Base-by-base conservation (phyloP, 2,329 filamentous ascomycete species). In the Ophiostoma sp. region DNA sequence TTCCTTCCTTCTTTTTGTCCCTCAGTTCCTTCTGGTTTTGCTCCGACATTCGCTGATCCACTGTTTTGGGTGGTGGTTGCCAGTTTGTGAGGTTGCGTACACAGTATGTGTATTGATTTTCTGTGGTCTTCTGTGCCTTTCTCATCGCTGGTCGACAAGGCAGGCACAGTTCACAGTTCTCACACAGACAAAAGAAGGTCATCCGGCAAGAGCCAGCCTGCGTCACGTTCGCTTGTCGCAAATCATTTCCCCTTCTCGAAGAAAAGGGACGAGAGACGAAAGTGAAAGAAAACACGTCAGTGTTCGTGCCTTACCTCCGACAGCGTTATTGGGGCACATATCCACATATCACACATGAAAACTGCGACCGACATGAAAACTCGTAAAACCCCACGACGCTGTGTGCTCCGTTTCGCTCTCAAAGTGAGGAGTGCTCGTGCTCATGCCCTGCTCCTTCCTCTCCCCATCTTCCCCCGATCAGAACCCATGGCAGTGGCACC, bases 401-500 rank as follows among this genome's bases (percentile, higher is more conserved):
- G 28, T 31, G 31, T 63, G 33, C 19, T 36, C 57, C 33, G 57
- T 39, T 63, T 45, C 36, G 61, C 61, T 25, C 36, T 48, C 42
- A 48, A 4, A 17, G 15, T 48, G 12, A 17, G 33, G 8, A 36
- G 33, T 36, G n/a, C n/a, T 31, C 33, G 36, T 12, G 36, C 36
- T 22, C n/a, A 22, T 64, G n/a, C 61, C n/a, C n/a, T 45, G 36
- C 61, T 45, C 48, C 70, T 22, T 55, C 42, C 42, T 55, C 50
- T 25, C 22, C 50, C 2, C 31, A n/a, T 50, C 17, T 61, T 59
- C 4, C 42, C 57, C 33, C 11, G 28, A 39, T 33, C 22, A 70
- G 17, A 69, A 74, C 74, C 74, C 74, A 72, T 72, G 74, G 74
- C 74, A 75, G 72, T 74, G 74, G 74, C 74, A 75, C 74, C 70